phyloP scores from a whole-genome alignment of 202 grass and related monocot genomes.

The Musa balbisiana region DNA sequence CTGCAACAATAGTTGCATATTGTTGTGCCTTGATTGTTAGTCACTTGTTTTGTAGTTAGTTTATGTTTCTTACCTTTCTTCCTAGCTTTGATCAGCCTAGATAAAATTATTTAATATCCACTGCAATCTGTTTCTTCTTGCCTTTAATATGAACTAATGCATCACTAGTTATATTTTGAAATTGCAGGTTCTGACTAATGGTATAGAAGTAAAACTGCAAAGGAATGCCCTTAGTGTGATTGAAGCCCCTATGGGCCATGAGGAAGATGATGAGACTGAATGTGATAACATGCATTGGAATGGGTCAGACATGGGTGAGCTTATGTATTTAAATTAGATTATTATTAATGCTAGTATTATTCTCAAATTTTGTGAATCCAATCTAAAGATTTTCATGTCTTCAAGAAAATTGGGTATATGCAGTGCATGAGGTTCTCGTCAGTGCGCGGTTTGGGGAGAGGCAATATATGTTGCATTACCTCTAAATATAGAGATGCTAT shows the following conservation, averaged over 20 bases:
- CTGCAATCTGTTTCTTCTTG: neutral
- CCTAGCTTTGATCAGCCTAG: too few species aligned
- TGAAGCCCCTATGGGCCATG: conserved; percentile 10
- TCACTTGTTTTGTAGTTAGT: too few species aligned
- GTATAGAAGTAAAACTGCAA: conserved; percentile 20
- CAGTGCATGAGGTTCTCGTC: too few species aligned
- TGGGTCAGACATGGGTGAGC: conserved; percentile 37
- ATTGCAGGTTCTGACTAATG: conserved; percentile 17
- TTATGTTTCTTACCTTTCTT: too few species aligned
- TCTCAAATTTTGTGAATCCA: neutral
- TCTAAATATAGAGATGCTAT: too few species aligned
- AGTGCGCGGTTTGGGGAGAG: too few species aligned
- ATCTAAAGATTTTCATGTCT: too few species aligned
- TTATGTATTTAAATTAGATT: conserved; percentile 4
- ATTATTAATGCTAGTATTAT: neutral
- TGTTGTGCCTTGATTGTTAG: too few species aligned
- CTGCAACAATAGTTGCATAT: too few species aligned
- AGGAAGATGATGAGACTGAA: conserved; percentile 15
- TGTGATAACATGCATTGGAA: conserved; percentile 11
- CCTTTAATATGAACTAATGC: neutral
- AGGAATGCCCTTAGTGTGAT: conserved; percentile 15
- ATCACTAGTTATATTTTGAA: neutral
- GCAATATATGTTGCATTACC: too few species aligned
- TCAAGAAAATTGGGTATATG: too few species aligned
- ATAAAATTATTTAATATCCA: neutral